Evolutionary conservation across 1,284 basidiomycete species (phyloP), one percentile per base, ranked within the genome.

Genomic region (Apiotrichum sp.): DNA sequence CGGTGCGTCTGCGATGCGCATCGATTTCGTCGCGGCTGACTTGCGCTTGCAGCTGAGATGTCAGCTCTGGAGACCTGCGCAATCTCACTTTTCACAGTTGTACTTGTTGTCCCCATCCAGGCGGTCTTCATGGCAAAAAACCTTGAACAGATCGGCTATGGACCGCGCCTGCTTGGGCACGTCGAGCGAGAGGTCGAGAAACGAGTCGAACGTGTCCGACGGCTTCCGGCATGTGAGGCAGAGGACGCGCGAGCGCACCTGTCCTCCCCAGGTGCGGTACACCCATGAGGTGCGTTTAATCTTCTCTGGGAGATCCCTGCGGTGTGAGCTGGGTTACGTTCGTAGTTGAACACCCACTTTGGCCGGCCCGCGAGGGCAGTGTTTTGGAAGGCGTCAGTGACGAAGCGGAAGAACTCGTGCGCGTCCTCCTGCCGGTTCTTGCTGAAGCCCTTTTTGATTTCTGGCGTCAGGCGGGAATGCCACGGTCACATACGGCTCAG

Each of bases 351-450:
- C 33, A 63, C 68, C 65, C 71, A 90, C 87, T 85, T 83, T 56
- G 86, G 79, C 51, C 83, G 75, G 29, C 85, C 87, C 45, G 83
- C 82, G 52, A 95, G 78, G 70, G 88, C 90, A 8, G 87, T 84
- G 68, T 86, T 89, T 75, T 97, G 93, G 53, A 97, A 75, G 32
- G 87, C 87, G 68, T 99, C 96, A 39, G 98, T 85, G 31, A 89
- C 85, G 74, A 97, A 96, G 34, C 96, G 86, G 52, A 99, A 83
- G 70, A 98, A 98, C 75, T 99, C 96, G 74, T 99, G 96, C 3
- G 95, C 87, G 73, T 99, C 96, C 73, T 99, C 96, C 76, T 99
- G 96, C 61, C 92, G 80, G n/a, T 90, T 91, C 71, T 80, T 83
- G 50, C 86, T 84, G 81, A 98, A 85, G 62, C 91, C 87, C 73